Evolutionary conservation across 345 rosid species (phyloP).

Genomic region (Euphorbia pulcherrima): DNA sequence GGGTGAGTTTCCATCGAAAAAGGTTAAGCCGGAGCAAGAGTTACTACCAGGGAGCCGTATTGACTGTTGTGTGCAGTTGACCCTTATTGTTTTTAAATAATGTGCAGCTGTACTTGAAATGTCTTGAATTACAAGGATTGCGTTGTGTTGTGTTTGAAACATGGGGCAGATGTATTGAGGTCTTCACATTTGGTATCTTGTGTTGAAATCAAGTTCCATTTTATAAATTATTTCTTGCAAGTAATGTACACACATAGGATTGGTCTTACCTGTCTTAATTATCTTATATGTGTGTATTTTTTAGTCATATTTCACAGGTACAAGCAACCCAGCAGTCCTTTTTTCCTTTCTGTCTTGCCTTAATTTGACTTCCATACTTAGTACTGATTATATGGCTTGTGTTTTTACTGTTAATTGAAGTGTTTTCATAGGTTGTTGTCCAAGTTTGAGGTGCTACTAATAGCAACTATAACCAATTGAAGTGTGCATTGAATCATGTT

Average conservation of each 20-base stretch:
- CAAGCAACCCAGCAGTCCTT: neutral
- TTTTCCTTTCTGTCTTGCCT: neutral
- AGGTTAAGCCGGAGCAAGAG: no score
- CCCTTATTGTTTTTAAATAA: no score
- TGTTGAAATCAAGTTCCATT: neutral
- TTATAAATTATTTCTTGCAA: conserved; percentile 15
- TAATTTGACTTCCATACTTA: neutral
- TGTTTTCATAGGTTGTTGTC: no score
- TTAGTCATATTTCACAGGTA: neutral
- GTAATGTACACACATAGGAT: neutral
- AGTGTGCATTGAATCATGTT: no score
- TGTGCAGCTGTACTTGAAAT: no score
- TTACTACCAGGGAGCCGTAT: no score
- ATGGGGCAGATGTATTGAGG: neutral
- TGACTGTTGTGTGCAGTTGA: no score
- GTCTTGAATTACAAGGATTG: no score
- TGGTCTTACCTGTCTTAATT: conserved; percentile 17
- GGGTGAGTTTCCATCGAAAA: no score
- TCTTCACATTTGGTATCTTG: neutral
- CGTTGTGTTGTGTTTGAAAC: neutral
- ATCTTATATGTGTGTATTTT: neutral
- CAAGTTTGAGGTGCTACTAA: no score
- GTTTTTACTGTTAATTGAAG: neutral
- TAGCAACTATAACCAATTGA: no score
- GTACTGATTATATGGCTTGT: neutral